A percentile compares a stretch with the other conserved stretches of the same genome.
phyloP scores from a whole-genome alignment of 331 rosid genomes.

The Dryas integrifolia region DNA sequence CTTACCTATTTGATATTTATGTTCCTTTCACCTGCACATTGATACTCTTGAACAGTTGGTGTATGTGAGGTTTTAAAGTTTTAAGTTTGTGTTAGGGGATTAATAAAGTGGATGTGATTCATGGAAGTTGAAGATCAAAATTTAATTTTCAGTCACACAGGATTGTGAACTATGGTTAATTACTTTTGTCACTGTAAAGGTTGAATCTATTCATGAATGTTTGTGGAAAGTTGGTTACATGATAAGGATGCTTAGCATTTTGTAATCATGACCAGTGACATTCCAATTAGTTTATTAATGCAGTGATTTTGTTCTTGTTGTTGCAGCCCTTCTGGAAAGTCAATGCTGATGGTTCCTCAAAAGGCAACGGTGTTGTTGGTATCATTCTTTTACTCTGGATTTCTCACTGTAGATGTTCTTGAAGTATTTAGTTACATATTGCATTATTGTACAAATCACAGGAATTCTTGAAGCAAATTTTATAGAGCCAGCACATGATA shows the following conservation, averaged over 20 bases:
- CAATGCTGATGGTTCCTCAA: slow-evolving; percentile 52
- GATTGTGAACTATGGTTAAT: background rate
- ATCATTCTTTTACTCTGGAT: slow-evolving; percentile 36
- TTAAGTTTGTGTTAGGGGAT: background rate
- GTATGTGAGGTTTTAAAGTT: slow-evolving; percentile 1
- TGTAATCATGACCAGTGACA: slow-evolving; percentile 20
- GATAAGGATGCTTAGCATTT: slow-evolving; percentile 2
- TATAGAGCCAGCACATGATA: slow-evolving; percentile 95
- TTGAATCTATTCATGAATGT: slow-evolving; percentile 21
- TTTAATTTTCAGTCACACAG: background rate
- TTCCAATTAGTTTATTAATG: slow-evolving; percentile 30
- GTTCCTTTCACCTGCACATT: slow-evolving; percentile 13
- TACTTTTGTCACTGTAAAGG: slow-evolving; percentile 9
- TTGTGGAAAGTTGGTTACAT: slow-evolving; percentile 19
- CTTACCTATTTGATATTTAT: slow-evolving; percentile 3
- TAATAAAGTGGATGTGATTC: background rate
- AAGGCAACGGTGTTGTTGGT: slow-evolving; percentile 87
- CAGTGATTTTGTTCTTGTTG: slow-evolving; percentile 24
- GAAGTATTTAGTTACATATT: slow-evolving; percentile 19
- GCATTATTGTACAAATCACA: slow-evolving; percentile 33
- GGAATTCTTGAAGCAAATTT: slow-evolving; percentile 94
- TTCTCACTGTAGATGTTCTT: slow-evolving; percentile 16
- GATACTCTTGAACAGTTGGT: background rate
- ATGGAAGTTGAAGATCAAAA: background rate
- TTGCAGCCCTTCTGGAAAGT: slow-evolving; percentile 95